These are phyloP conservation scores for Harringtonia aguacate DNA, from an alignment of 2,329 filamentous ascomycete species.

Conservation along the genomic window DNA sequence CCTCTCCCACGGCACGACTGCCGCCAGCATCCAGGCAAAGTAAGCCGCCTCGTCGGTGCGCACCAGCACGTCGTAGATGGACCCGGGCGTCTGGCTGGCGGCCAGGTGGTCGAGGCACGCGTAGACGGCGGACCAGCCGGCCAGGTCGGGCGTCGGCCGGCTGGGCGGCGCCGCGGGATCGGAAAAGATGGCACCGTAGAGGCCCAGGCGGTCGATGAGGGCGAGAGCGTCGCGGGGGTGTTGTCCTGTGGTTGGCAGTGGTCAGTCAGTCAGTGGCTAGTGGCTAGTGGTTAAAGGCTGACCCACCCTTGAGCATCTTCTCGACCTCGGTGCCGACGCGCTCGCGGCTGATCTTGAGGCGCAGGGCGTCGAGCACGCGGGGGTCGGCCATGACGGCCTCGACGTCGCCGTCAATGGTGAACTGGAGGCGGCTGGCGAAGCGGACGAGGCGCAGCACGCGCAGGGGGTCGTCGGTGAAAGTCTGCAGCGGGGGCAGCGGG, in stretches of 20 bases:
- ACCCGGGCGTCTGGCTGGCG: constrained; percentile 29
- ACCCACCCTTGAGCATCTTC: constrained; percentile 75
- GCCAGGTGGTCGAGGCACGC: constrained; percentile 46
- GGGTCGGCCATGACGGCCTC: constrained; percentile 64
- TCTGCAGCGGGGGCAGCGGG: constrained; percentile 78
- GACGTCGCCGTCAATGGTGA: constrained; percentile 61
- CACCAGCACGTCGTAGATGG: constrained; percentile 45
- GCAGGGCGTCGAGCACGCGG: constrained; percentile 72
- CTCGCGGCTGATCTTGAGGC: constrained; percentile 83
- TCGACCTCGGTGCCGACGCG: constrained; percentile 78
- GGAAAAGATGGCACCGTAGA: constrained; percentile 66
- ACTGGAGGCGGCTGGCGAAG: constrained; percentile 77
- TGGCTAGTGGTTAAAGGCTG: no score
- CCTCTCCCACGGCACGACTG: constrained; percentile 63
- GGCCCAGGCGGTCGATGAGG: constrained; percentile 53
- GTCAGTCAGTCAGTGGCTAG: no score
- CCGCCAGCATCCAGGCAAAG: constrained; percentile 65
- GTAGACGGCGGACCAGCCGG: constrained; percentile 54
- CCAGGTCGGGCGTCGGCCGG: constrained; percentile 43
- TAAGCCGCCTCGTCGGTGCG: constrained; percentile 55
- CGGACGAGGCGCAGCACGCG: constrained; percentile 78
- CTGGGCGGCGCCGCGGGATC: constrained; percentile 51
- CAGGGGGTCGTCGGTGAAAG: constrained; percentile 88
- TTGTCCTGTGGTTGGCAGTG: no score
- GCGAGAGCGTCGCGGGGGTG: constrained; percentile 51